phyloP scores from a whole-genome alignment of 2,329 filamentous ascomycete species.

The Beauveria caledonica region DNA sequence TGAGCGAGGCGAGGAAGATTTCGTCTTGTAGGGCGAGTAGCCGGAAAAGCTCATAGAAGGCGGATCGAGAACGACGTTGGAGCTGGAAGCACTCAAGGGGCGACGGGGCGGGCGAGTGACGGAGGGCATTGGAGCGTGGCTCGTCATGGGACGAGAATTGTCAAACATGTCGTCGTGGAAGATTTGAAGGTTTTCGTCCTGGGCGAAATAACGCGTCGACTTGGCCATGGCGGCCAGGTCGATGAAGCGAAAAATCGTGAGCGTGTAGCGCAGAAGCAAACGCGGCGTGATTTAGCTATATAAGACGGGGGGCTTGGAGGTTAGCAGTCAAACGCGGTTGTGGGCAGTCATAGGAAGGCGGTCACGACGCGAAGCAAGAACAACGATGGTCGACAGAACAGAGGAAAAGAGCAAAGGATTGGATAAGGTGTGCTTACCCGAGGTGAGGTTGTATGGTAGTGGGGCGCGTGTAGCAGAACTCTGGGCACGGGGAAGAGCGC shows the following conservation, averaged over 20 bases:
- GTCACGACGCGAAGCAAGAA: not conserved
- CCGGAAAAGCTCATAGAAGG: conserved; percentile 42
- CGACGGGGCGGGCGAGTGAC: conserved; percentile 39
- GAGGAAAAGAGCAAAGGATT: not conserved
- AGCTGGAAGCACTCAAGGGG: conserved; percentile 42
- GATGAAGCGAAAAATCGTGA: conserved; percentile 8
- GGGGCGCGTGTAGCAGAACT: not conserved
- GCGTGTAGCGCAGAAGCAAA: not conserved
- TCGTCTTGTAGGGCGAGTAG: conserved; percentile 63
- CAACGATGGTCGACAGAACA: not conserved
- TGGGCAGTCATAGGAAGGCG: not conserved
- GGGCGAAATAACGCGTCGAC: conserved; percentile 37
- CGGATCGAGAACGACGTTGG: conserved; percentile 61
- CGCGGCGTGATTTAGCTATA: conserved; percentile 3
- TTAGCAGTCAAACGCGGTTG: conserved; percentile 7
- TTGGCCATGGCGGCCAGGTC: conserved; percentile 44
- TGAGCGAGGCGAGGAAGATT: conserved; percentile 50
- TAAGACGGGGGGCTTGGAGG: not conserved
- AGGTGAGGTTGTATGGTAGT: not conserved
- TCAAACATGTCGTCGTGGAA: conserved; percentile 45
- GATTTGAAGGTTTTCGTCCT: conserved; percentile 41
- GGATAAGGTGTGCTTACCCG: not conserved
- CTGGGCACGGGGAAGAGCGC: not conserved
- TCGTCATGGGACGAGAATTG: conserved; percentile 40
- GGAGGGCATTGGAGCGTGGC: conserved; percentile 48